A percentile compares a stretch with the other conserved stretches of the same genome.
phyloP scores from a whole-genome alignment of 2,329 filamentous ascomycete genomes.

The Aspergillus transmontanensis region DNA sequence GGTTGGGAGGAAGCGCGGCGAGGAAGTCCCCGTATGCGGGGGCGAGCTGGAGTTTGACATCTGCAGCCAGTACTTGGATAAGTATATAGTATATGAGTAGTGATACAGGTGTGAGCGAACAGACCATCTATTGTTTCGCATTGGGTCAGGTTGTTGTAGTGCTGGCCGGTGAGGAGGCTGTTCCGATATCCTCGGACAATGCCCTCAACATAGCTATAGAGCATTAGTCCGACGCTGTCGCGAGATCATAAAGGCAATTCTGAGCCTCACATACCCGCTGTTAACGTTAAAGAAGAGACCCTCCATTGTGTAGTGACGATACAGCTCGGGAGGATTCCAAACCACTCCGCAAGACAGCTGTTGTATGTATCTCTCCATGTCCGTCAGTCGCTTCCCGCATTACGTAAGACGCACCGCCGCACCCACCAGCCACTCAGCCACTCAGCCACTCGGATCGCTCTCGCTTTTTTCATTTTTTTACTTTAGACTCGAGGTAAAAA shows the following conservation, averaged over 20 bases:
- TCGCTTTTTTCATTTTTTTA: constrained; percentile 40
- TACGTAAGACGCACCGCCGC: constrained; percentile 35
- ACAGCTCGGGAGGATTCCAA: constrained; percentile 13
- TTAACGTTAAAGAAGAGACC: constrained; percentile 93
- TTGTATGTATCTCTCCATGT: constrained; percentile 11
- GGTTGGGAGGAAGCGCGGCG: constrained; percentile 88
- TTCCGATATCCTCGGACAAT: constrained; percentile 97
- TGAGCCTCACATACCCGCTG: constrained; percentile 69
- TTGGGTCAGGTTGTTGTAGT: constrained; percentile 95
- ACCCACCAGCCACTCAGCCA: constrained; percentile 37
- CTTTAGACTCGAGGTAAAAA: constrained; percentile 33
- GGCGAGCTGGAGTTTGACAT: constrained; percentile 95
- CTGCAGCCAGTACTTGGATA: constrained; percentile 50
- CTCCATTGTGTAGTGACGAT: constrained; percentile 64
- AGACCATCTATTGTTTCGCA: constrained; percentile 96
- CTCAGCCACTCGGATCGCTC: constrained; percentile 25
- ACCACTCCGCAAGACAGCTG: constrained; percentile 13
- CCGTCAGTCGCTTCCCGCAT: constrained; percentile 20
- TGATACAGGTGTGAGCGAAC: constrained; percentile 24
- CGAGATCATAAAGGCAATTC: background rate
- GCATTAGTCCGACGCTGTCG: constrained; percentile 20
- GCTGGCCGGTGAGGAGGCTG: constrained; percentile 81
- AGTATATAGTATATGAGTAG: constrained; percentile 5
- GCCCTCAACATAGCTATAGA: constrained; percentile 84
- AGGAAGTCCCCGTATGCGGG: constrained; percentile 98